Evolutionary conservation across 345 rosid species (phyloP), one percentile per base, ranked within the genome.

Genomic region (Salix caprea): DNA sequence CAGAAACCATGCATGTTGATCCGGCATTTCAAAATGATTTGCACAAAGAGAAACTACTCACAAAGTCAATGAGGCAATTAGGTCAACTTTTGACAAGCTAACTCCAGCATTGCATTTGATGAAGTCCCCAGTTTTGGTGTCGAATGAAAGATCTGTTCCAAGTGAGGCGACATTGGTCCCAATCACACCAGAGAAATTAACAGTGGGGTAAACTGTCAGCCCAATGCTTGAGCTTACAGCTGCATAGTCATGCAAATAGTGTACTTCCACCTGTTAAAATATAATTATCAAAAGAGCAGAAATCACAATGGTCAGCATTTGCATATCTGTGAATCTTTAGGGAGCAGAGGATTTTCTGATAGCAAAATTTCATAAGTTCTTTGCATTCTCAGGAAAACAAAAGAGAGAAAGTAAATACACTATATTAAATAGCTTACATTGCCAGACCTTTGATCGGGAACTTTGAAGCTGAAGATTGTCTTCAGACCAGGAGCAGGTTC

Each of bases 371-470:
- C 58, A 6, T 0, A 50, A 18, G n/a, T 50, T 50, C 58, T 50
- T 50, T 50, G 58, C n/a, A 65, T 28, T 67, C n/a, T 67, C 58
- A 50, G 9, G 44, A 37, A 67, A n/a, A 67, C 44, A 34, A 2
- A 2, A 36, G n/a, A 6, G 13, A 19, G n/a, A 67, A 15, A 50
- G 58, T 50, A 16, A 7, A 40, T 56, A 21, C 24, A 37, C 24
- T 32, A 32, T 19, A 26, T 42, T 34, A 26, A 65, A 32, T 39
- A 5, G n/a, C 50, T 70, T 79, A 93, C 99, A 96, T 91, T 95
- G 81, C 97, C 98, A 56, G 98, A 95, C 82, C 94, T 90, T 77
- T 90, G 97, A 84, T 95, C 98, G 73, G 98, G 99, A 68, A 83
- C 87, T 78, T 74, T 91, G 88, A 90, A 89, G 89, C 90, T 93